Conservation (phyloP, 1,139 yeast species). For the Suhomyces atakaporum region DNA sequence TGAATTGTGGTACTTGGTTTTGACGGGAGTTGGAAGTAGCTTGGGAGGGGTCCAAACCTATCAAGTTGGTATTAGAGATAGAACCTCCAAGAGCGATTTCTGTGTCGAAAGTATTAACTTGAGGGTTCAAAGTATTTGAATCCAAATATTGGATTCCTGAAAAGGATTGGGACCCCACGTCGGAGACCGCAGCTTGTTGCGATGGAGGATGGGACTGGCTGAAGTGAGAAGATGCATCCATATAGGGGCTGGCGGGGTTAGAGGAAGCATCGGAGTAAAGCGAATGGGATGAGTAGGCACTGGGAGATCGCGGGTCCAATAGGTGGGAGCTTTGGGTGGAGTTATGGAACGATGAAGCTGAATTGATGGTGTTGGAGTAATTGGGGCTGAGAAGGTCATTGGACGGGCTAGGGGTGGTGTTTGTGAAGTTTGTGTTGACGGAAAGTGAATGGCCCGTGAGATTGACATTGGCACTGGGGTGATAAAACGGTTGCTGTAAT, state of each 20-base stretch:
- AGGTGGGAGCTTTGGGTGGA: constrained; percentile 10
- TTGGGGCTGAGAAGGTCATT: constrained; percentile 15
- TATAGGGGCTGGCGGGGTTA: constrained; percentile 42
- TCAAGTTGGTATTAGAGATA: constrained; percentile 40
- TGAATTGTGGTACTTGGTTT: constrained; percentile 19
- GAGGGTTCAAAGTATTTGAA: constrained; percentile 13
- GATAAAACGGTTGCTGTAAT: constrained; percentile 1
- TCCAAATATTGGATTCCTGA: constrained; percentile 12
- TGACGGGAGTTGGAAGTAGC: too few relatives aligned
- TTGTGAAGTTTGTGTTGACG: constrained; percentile 4
- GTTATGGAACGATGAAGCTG: constrained; percentile 3
- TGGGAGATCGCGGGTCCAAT: constrained; percentile 18
- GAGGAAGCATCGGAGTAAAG: constrained; percentile 40
- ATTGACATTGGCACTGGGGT: constrained; percentile 8
- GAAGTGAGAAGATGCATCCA: constrained; percentile 43
- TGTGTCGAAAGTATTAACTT: constrained; percentile 29
- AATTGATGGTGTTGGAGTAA: constrained; percentile 8
- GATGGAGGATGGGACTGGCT: constrained; percentile 15
- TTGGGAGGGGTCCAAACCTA: constrained; percentile 12
- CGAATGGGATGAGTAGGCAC: constrained; percentile 25
- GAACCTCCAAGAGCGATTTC: constrained; percentile 47
- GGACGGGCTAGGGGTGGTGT: constrained; percentile 11
- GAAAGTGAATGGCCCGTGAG: constrained; percentile 3
- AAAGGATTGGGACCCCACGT: constrained; percentile 4
- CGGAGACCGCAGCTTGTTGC: constrained; percentile 6